A percentile compares a stretch with the other conserved stretches of the same genome.
These are phyloP conservation scores for Trichoderma gracile DNA, from an alignment of 2,329 filamentous ascomycete genomes.

Conservation along the genomic window DNA sequence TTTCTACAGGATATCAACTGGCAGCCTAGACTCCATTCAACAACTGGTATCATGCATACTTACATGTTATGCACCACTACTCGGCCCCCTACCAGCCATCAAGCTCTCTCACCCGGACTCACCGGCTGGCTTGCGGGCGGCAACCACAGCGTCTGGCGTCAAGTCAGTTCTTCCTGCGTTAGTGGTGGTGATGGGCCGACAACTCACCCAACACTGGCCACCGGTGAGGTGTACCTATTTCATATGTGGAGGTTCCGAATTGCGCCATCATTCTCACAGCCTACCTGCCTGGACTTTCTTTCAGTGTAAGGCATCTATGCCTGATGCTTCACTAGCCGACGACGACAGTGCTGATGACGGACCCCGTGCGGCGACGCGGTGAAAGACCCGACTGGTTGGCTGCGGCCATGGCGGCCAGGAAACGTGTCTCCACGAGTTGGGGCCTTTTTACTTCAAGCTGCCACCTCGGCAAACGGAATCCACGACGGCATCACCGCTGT, in stretches of 20 bases:
- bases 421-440: background rate
- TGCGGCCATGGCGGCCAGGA: background rate
- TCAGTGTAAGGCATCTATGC: slow-evolving; percentile 12
- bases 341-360: background rate
- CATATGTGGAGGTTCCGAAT: background rate
- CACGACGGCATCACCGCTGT: slow-evolving; percentile 3
- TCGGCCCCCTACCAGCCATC: background rate
- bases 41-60: background rate
- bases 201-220: background rate
- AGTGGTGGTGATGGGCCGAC: background rate
- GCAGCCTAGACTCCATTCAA: too few species aligned
- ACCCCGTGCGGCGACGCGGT: background rate
- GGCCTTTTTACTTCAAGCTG: background rate
- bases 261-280: background rate
- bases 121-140: background rate
- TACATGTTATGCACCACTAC: background rate
- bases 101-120: background rate
- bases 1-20: background rate
- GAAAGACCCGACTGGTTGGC: slow-evolving; percentile 13
- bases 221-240: background rate
- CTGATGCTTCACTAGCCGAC: background rate
- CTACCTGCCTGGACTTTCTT: background rate
- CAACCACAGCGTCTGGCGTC: background rate
- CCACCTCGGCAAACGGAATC: slow-evolving; percentile 7
- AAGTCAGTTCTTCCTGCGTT: background rate